A percentile compares a stretch with the other conserved stretches of the same genome.
phyloP scores from a whole-genome alignment of 148 eudicot species.

The Chenopodium berlandieri region DNA sequence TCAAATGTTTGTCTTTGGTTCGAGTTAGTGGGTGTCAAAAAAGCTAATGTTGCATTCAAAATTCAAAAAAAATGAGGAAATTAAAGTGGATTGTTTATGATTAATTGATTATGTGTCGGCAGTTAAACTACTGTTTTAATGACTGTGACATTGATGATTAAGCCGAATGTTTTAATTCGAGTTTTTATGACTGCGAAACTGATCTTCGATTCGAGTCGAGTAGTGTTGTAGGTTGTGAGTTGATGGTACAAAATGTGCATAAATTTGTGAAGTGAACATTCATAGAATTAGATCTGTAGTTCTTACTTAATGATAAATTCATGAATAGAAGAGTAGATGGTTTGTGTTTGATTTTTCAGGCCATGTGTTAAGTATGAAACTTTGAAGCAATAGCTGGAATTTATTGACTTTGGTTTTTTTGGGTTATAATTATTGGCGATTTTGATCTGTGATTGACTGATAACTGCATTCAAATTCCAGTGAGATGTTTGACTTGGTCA shows the following conservation, averaged over 20 bases:
- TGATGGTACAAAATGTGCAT: background rate
- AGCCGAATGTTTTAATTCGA: background rate
- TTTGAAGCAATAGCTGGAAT: background rate
- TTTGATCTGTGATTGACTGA: background rate
- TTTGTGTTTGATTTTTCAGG: background rate
- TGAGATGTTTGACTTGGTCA: background rate
- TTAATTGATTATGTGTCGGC: background rate
- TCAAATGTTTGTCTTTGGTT: slow-evolving; percentile 15
- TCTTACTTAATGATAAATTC: background rate
- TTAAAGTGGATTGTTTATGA: background rate
- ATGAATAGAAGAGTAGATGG: background rate
- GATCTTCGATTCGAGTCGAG: background rate
- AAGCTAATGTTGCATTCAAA: background rate
- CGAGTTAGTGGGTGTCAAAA: background rate
- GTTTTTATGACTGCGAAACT: background rate
- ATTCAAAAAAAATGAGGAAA: background rate
- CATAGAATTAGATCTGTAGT: background rate
- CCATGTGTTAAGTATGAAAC: background rate
- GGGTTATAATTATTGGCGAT: background rate
- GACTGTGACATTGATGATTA: background rate
- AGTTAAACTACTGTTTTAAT: background rate
- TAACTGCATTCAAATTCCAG: background rate
- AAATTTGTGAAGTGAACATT: too few relatives aligned
- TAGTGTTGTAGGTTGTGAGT: background rate
- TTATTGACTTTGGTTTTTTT: background rate